A percentile compares a stretch with the other conserved stretches of the same genome.
These are phyloP conservation scores for Rhododendron ferrugineum DNA, from an alignment of 148 eudicot genomes.

Conservation along the genomic window DNA sequence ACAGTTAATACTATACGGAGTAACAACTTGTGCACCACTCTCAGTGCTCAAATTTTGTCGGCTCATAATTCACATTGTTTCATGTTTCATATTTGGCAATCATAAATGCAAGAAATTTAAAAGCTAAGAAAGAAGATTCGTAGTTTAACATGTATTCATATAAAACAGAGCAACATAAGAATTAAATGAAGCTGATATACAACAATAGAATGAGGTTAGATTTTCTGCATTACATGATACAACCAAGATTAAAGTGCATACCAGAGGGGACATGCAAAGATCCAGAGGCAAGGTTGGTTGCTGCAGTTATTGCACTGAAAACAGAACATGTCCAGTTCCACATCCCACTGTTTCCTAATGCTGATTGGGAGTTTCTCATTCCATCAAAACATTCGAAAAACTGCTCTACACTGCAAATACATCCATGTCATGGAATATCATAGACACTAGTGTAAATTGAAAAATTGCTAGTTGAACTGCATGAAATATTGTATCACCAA, in stretches of 20 bases:
- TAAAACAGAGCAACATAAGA: not conserved
- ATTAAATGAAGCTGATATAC: not conserved
- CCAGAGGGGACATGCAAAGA: slow-evolving; percentile 64
- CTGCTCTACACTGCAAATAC: slow-evolving; percentile 77
- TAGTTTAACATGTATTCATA: not conserved
- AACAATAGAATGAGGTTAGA: not conserved
- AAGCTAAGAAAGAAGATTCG: not conserved
- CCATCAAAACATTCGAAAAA: slow-evolving; percentile 95
- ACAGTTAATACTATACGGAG: not conserved
- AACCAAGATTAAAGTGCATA: slow-evolving; percentile 23
- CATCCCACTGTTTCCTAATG: slow-evolving; percentile 84
- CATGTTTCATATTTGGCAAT: not conserved
- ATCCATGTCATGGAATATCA: slow-evolving; percentile 7
- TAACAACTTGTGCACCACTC: not conserved
- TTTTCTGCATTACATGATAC: not conserved
- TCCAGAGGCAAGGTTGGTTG: slow-evolving; percentile 94
- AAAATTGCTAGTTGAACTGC: not conserved
- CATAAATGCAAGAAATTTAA: slow-evolving; percentile 1
- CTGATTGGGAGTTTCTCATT: slow-evolving; percentile 74
- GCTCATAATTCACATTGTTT: not conserved
- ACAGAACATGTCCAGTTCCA: slow-evolving; percentile 96
- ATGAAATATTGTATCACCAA: not conserved
- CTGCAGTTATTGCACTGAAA: slow-evolving; percentile 83
- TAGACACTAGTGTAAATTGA: not conserved
- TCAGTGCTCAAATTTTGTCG: not conserved